Base-by-base conservation (phyloP, 306 rosid genomes). In the Pterocarpus macrocarpus region DNA sequence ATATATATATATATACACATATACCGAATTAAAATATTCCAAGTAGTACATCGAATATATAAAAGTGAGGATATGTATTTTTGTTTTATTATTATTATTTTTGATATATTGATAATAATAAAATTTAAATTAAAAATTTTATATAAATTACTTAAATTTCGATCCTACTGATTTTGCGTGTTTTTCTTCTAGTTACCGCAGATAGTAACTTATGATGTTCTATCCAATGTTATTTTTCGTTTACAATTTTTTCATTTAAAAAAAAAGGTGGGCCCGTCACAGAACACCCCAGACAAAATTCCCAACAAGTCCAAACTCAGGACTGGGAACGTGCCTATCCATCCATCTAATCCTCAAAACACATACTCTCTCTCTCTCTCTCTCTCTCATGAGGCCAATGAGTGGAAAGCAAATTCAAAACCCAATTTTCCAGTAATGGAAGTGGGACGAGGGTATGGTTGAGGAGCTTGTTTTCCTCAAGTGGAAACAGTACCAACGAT, bases 361-460 rank as follows among this genome's bases (percentile, higher is more conserved):
- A 3, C 66, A 4, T 8, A 3, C 28, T 4, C 32, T 14, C 32
- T 33, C 43, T 14, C 32, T 33, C 43, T 5, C 38, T 6, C 44
- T 14, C 53, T 78, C 43, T 75, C 4, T 43, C 47, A 7, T 43
- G 47, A 43, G 30, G 16, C 74, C 8, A 49, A 69, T 50, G 30
- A 53, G 73, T 58, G 47, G 39, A 3, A 55, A 16, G 70, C 69
- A 81, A 76, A 52, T 61, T 35, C 22, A 38, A 77, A 79, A 56
- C 44, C 34, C 32, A 4, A 83, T 84, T 80, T 93, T 89, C 98
- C 80, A 71, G 80, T 87, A 91, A 81, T 83, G 88, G 97, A 90
- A 89, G 89, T 80, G 93, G 88, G 92, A 91, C 97, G 92, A 90
- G 91, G 91, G 88, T 73, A 59, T 14, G 33, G 64, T 62, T 69